Evolutionary conservation across 768 basidiomycete genomes (phyloP), one percentile per base, ranked within the genome.

Genomic region (Leucogyrophana mollusca): DNA sequence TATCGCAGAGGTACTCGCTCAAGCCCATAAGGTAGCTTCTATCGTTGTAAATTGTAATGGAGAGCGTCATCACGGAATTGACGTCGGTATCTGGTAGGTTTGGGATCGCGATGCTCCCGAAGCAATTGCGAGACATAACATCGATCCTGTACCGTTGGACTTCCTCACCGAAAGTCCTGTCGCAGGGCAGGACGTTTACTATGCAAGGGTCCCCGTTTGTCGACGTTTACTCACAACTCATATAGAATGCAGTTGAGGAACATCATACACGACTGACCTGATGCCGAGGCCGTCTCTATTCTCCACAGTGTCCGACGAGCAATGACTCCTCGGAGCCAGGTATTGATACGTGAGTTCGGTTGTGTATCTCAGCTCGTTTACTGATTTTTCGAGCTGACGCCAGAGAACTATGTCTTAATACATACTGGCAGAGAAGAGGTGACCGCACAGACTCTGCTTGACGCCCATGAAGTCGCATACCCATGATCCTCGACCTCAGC

Each of bases 261-360:
- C 20, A 60, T 72, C 43, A 39, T 73, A 11, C 74, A 74, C 43
- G 66, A 74, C 43, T 77, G 75, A 73, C 64, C 68, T 0, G 61
- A 71, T 37, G 56, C 56, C 1, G 61, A 67, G 32, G 62, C 64
- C 48, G 30, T 69, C 17, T 55, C 56, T 25, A 73, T 77, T 36
- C 56, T 76, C 2, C 53, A 46, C 2, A 61, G 65, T 43, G 56
- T 75, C 1, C 59, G 61, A 14, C 60, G 61, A 22, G 68, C 64
- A 1, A 72, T 74, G 67, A 56, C 51, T 7, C 58, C 65, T 1
- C 11, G 46, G 9, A 70, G 68, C 34, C 62, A n/a, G n/a, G n/a
- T n/a, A n/a, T n/a, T n/a, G n/a, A n/a, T n/a, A n/a, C n/a, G n/a
- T n/a, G n/a, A n/a, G n/a, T n/a, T n/a, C n/a, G n/a, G n/a, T n/a